These are phyloP conservation scores for Pseudogymnoascus sp. DNA, from an alignment of 2,329 filamentous ascomycete genomes.

Conservation along the genomic window DNA sequence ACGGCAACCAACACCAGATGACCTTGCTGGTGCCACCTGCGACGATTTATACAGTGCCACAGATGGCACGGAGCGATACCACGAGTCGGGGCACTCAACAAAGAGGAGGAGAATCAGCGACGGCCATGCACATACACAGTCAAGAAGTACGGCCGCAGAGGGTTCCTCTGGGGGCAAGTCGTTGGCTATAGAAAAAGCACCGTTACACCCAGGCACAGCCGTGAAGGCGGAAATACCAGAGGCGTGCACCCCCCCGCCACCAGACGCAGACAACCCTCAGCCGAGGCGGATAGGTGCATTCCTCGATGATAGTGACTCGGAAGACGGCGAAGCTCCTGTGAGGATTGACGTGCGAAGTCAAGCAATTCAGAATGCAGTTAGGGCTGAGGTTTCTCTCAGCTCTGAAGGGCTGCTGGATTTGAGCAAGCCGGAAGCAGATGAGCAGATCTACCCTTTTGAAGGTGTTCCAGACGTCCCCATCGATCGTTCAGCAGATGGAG, in stretches of 20 bases:
- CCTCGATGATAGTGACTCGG: constrained; percentile 59
- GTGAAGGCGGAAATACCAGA: neutral
- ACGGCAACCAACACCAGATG: constrained; percentile 13
- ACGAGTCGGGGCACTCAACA: constrained; percentile 30
- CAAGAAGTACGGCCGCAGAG: neutral
- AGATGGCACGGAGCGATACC: constrained; percentile 28
- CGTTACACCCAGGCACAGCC: constrained; percentile 22
- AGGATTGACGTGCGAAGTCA: constrained; percentile 19
- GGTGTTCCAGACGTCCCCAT: constrained; percentile 14
- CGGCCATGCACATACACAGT: neutral
- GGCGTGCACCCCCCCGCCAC: constrained; percentile 16
- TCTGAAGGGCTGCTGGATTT: constrained; percentile 13
- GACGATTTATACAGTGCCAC: constrained; percentile 22
- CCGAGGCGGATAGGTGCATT: constrained; percentile 48
- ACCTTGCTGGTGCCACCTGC: constrained; percentile 13
- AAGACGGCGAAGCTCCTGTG: constrained; percentile 27
- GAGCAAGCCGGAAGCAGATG: constrained; percentile 14
- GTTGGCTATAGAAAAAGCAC: constrained; percentile 12
- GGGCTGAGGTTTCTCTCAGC: constrained; percentile 15
- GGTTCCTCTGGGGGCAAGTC: neutral
- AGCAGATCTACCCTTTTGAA: constrained; percentile 14
- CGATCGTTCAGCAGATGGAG: constrained; percentile 19
- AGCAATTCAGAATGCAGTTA: constrained; percentile 12
- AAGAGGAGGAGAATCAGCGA: constrained; percentile 35
- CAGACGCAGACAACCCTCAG: constrained; percentile 23